Evolutionary conservation across 2,329 filamentous ascomycete genomes (phyloP).

Genomic region (Fusarium subtropicale): DNA sequence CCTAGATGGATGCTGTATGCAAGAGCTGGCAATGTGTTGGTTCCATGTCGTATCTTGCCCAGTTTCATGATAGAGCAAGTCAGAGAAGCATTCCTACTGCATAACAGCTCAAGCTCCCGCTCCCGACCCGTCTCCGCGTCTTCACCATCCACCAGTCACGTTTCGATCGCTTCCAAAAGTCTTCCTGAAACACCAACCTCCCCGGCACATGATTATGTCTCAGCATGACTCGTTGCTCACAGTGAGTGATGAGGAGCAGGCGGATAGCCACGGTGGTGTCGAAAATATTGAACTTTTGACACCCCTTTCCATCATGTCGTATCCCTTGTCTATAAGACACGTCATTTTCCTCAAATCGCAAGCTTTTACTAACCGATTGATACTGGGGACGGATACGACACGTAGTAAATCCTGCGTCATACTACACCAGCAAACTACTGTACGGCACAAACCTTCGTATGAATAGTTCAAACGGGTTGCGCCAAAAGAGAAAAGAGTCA

Average conservation of each 20-base stretch:
- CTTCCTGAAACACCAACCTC: conserved; percentile 36
- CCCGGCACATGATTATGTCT: conserved; percentile 19
- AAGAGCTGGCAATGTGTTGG: neutral
- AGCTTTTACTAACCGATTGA: conserved; percentile 39
- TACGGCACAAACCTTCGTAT: conserved; percentile 15
- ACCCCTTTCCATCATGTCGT: conserved; percentile 18
- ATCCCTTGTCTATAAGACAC: conserved; percentile 37
- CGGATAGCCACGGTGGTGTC: conserved; percentile 1
- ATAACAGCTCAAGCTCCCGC: neutral
- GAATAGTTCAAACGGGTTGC: conserved; percentile 2
- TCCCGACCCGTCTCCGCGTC: neutral
- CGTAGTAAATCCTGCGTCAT: conserved; percentile 31
- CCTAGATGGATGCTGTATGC: neutral
- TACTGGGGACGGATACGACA: conserved; percentile 32
- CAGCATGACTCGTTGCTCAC: conserved; percentile 34
- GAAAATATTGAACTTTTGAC: conserved; percentile 8
- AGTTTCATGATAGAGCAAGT: neutral
- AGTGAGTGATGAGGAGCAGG: neutral
- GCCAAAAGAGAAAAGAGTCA: conserved; percentile 36
- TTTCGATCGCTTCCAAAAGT: conserved; percentile 26
- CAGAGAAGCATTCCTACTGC: neutral
- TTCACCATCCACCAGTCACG: conserved; percentile 11
- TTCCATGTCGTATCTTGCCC: neutral
- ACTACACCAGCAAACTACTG: conserved; percentile 5
- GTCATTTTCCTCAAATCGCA: conserved; percentile 37